phyloP scores from a whole-genome alignment of 2,329 filamentous ascomycete genomes.

The Clathrospora elynae region DNA sequence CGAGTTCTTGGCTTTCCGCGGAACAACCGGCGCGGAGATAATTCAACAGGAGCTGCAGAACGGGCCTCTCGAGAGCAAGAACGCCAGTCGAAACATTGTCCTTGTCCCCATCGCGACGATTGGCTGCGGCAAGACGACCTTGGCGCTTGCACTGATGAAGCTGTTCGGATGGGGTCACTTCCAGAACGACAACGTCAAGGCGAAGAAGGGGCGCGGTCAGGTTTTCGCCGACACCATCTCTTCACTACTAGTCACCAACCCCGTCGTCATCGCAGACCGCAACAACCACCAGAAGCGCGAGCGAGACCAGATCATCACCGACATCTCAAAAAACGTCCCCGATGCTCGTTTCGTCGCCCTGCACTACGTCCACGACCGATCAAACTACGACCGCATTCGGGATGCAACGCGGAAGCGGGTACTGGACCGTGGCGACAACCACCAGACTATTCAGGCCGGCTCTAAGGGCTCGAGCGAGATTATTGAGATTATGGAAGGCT shows the following conservation, averaged over 20 bases:
- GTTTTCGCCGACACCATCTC: conserved; percentile 76
- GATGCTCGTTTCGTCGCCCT: conserved; percentile 79
- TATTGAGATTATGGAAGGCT: conserved; percentile 91
- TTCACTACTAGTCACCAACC: conserved; percentile 65
- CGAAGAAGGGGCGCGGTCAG: conserved; percentile 72
- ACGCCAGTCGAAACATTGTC: conserved; percentile 71
- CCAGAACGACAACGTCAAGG: conserved; percentile 95
- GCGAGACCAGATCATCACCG: conserved; percentile 82
- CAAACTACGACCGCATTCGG: conserved; percentile 72
- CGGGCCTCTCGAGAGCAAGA: conserved; percentile 56
- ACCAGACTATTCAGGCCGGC: conserved; percentile 93
- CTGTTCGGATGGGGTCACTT: conserved; percentile 92
- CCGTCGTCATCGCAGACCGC: conserved; percentile 85
- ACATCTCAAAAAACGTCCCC: conserved; percentile 67
- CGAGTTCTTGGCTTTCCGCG: conserved; percentile 81
- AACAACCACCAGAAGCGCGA: conserved; percentile 93
- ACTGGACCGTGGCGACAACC: conserved; percentile 86
- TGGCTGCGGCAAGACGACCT: conserved; percentile 94
- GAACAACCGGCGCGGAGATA: conserved; percentile 86
- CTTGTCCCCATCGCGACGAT: conserved; percentile 92
- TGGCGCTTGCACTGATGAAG: conserved; percentile 78
- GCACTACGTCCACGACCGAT: conserved; percentile 79
- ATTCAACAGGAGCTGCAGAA: conserved; percentile 72
- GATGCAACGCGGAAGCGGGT: conserved; percentile 78
- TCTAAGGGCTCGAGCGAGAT: conserved; percentile 75